Evolutionary conservation across 148 eudicot genomes (phyloP).

Genomic region (Chenopodium berlandieri): DNA sequence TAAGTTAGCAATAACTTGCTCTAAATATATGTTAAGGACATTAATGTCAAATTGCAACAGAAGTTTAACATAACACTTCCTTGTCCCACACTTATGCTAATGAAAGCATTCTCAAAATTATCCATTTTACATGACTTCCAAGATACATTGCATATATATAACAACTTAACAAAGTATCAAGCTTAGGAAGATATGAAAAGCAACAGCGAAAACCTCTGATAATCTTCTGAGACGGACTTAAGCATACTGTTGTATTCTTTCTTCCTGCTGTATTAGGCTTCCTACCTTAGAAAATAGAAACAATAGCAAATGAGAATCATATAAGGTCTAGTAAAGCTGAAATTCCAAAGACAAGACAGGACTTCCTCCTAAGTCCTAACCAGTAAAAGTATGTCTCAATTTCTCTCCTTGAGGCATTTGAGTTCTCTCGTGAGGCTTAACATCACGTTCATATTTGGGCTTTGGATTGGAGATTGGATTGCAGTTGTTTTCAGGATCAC

Average conservation of each 20-base stretch:
- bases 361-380: conserved; percentile 34
- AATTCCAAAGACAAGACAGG: background rate
- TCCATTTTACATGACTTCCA: background rate
- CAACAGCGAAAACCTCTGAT: conserved; percentile 55
- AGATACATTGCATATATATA: too few species aligned
- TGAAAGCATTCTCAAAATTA: background rate
- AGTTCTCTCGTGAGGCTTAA: conserved; percentile 30
- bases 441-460: conserved; percentile 28
- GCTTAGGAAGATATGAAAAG: background rate
- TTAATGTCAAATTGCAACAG: background rate
- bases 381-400: conserved; percentile 25
- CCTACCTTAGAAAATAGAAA: conserved; percentile 24
- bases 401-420: conserved; percentile 25
- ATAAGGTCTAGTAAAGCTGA: background rate
- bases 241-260: conserved; percentile 35
- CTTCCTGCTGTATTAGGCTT: conserved; percentile 33
- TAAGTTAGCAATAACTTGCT: background rate
- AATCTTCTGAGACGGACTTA: conserved; percentile 81
- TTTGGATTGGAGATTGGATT: conserved; percentile 25
- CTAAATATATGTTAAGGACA: background rate
- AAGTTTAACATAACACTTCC: background rate
- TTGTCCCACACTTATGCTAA: background rate
- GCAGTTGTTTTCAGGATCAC: conserved; percentile 41
- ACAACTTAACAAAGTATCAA: conserved; percentile 5
- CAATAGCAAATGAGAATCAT: conserved; percentile 17